Conservation (phyloP, 192 early-diverging fungal species). For the Glomus cerebriforme region DNA sequence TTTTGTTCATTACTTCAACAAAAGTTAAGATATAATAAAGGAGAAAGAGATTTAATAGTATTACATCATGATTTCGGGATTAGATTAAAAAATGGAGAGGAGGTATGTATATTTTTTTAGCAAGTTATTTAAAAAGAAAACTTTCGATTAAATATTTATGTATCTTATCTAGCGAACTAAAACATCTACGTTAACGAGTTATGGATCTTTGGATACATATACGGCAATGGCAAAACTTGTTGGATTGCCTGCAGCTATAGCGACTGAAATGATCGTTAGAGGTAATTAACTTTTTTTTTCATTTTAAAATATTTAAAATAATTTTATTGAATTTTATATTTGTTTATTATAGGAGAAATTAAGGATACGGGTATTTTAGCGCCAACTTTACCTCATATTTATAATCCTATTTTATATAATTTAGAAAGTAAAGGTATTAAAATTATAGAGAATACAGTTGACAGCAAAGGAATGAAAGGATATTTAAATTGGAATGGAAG, state of each 20-base stretch:
- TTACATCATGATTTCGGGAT: constrained; percentile 96
- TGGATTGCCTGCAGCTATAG: constrained; percentile 78
- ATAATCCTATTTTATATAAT: constrained; percentile 68
- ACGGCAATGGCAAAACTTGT: constrained; percentile 87
- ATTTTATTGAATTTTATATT: no score
- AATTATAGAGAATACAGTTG: constrained; percentile 56
- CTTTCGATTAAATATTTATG: background rate
- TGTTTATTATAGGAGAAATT: constrained; percentile 37
- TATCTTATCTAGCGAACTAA: constrained; percentile 42
- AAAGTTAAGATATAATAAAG: constrained; percentile 71
- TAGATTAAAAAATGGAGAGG: constrained; percentile 60
- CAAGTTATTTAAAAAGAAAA: background rate
- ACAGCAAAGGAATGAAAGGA: constrained; percentile 44
- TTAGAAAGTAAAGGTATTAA: constrained; percentile 64
- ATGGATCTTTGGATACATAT: constrained; percentile 62
- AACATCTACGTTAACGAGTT: constrained; percentile 70
- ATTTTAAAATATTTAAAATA: no score
- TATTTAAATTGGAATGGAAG: constrained; percentile 42
- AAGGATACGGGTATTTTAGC: constrained; percentile 64
- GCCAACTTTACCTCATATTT: constrained; percentile 70
- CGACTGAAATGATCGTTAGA: constrained; percentile 67
- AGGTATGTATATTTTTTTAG: constrained; percentile 34
- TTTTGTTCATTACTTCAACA: constrained; percentile 80
- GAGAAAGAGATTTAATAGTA: constrained; percentile 91
- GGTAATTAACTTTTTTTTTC: no score